Percentiles rank a stretch among this genome's conserved stretches.
Conservation (phyloP, 1,284 basidiomycete species). For the Chalciporus sp. region DNA sequence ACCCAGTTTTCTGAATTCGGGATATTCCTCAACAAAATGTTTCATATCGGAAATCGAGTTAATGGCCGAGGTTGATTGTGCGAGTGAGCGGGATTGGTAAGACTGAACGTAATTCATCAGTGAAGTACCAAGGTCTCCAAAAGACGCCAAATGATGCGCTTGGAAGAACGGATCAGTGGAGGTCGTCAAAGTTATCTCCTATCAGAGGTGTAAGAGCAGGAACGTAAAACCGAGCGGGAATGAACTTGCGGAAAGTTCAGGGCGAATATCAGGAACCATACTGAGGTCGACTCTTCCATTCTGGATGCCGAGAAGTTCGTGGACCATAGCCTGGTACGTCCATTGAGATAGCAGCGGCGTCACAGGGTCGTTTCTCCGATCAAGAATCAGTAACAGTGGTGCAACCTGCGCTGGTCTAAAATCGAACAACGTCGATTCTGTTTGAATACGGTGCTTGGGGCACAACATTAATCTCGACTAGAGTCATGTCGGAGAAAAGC, state of each 20-base stretch:
- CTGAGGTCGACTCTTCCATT: constrained; percentile 91
- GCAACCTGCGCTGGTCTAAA: constrained; percentile 77
- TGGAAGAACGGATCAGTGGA: constrained; percentile 96
- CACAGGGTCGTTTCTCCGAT: constrained; percentile 96
- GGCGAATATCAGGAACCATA: constrained; percentile 83
- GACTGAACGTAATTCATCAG: constrained; percentile 94
- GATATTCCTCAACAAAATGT: constrained; percentile 97
- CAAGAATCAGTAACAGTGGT: constrained; percentile 77
- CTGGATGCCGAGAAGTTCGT: constrained; percentile 92
- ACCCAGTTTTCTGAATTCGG: constrained; percentile 94
- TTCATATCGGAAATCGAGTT: constrained; percentile 99
- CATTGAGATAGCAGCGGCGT: constrained; percentile 98
- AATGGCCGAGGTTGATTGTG: constrained; percentile 79
- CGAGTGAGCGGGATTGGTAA: constrained; percentile 86
- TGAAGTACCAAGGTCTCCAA: constrained; percentile 94
- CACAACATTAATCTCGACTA: constrained; percentile 10
- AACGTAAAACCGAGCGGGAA: constrained; percentile 8
- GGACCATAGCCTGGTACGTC: constrained; percentile 99
- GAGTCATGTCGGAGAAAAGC: constrained; percentile 21
- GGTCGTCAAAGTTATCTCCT: constrained; percentile 95
- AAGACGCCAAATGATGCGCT: constrained; percentile 89
- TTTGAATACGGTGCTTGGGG: constrained; percentile 67
- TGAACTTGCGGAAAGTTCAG: constrained; percentile 78
- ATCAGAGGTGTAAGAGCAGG: constrained; percentile 16
- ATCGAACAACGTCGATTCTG: constrained; percentile 75